These are phyloP conservation scores for Pythium dissotocum DNA, from an alignment of 352 stramenopile species.

Conservation along the genomic window DNA sequence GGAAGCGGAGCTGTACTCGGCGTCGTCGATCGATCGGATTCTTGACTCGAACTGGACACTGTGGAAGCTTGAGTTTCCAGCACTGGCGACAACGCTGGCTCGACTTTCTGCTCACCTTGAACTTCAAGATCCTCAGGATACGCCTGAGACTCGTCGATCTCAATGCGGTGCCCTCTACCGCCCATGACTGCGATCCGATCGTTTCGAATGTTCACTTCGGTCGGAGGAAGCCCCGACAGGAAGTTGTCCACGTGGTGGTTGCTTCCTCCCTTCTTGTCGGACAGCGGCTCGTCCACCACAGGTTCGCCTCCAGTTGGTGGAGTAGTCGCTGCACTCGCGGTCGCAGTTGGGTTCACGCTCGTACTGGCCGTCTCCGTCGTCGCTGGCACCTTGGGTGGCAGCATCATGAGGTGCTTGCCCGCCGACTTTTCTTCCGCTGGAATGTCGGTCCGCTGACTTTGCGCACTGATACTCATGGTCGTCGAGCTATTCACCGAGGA, in stretches of 20 bases:
- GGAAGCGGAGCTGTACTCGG: not conserved
- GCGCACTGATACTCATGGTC: slow-evolving; percentile 6
- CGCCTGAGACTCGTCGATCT: slow-evolving; percentile 61
- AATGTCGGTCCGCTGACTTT: slow-evolving; percentile 9
- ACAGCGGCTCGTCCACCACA: slow-evolving; percentile 57
- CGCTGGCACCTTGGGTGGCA: slow-evolving; percentile 28
- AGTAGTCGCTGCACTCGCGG: not conserved
- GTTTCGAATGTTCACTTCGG: slow-evolving; percentile 91
- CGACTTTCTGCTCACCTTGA: slow-evolving; percentile 14
- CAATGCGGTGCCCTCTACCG: slow-evolving; percentile 85
- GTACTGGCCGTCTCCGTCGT: not conserved
- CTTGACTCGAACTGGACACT: not conserved
- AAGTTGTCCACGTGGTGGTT: slow-evolving; percentile 69
- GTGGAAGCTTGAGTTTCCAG: slow-evolving; percentile 2
- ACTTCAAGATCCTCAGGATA: slow-evolving; percentile 32
- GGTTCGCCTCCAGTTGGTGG: slow-evolving; percentile 10
- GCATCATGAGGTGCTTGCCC: slow-evolving; percentile 42
- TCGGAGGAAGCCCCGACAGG: slow-evolving; percentile 86
- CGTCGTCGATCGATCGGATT: not conserved
- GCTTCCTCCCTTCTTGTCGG: slow-evolving; percentile 44
- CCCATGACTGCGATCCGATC: slow-evolving; percentile 91
- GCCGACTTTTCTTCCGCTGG: slow-evolving; percentile 54
- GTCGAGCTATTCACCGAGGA: slow-evolving; percentile 26
- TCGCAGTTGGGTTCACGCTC: not conserved
- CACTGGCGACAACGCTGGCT: slow-evolving; percentile 3